Evolutionary conservation across 2,329 filamentous ascomycete species (phyloP), one percentile per base, ranked within the genome.

Genomic region (Xylariaceae sp.): DNA sequence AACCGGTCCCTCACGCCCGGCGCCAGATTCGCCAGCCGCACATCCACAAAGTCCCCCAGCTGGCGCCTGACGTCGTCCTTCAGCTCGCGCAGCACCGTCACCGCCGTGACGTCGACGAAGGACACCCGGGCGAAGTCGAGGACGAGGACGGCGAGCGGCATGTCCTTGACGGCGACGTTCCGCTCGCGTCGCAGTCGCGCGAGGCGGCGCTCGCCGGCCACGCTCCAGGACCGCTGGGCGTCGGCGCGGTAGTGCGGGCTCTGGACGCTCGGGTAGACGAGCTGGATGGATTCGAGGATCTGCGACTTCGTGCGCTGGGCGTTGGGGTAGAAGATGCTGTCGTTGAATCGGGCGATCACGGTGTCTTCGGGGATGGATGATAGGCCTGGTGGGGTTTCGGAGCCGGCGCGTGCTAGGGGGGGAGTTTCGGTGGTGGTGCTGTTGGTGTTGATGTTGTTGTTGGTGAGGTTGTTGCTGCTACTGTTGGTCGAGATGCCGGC

Each of bases 311-410:
- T 62, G 41, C 75, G 70, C 53, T 80, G 79, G 2, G 81, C 80
- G 62, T 86, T 85, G 57, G 76, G 78, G 70, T 85, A 86, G 67
- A 85, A 79, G 37, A 85, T 70, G 1, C 78, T 76, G 54, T 83
- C 78, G 37, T 74, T 76, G 67, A 84, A 81, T 3, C 73, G 72
- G 64, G 85, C 80, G 37, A 85, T 70, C 32, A 78, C 79, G 1
- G 76, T 74, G 60, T 84, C 80, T 2, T 73, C 68, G 1, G 71
- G 76, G 29, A 75, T 19, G 19, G 19, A 19, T 19, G 19, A 19
- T 19, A 2, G 19, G 19, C 19, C 62, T n/a, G 29, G 3, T 37
- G n/a, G 29, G 6, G 6, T 6, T n/a, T 30, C n/a, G 29, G 7
- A 2, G 39, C 39, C 26, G 42, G 6, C 4, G 8, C 8, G 8